These are phyloP conservation scores for Metschnikowia arizonensis DNA, from an alignment of 805 yeast species.

Conservation along the genomic window DNA sequence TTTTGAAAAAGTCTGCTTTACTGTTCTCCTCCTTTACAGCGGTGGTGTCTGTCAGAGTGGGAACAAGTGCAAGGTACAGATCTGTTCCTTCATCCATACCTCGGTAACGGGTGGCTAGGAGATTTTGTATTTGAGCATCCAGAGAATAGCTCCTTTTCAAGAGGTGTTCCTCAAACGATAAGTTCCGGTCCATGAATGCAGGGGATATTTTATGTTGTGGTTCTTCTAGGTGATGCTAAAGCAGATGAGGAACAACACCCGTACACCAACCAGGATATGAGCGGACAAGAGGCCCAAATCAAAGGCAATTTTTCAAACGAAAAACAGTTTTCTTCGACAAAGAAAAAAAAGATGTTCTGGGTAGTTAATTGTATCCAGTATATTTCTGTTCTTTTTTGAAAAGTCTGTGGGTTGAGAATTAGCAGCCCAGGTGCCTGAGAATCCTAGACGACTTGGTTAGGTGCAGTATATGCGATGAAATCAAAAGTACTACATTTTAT, in stretches of 20 bases:
- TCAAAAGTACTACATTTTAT: neutral
- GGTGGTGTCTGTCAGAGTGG: slow-evolving; percentile 8
- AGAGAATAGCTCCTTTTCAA: slow-evolving; percentile 43
- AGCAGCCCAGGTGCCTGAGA: neutral
- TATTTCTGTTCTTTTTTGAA: too few relatives aligned
- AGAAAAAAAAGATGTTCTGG: too few relatives aligned
- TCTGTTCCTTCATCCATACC: slow-evolving; percentile 30
- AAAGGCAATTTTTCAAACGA: too few relatives aligned
- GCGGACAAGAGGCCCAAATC: neutral
- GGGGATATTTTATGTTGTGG: neutral
- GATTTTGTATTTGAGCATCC: slow-evolving; percentile 33
- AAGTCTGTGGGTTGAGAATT: neutral
- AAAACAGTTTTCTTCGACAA: too few relatives aligned
- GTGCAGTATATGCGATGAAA: neutral
- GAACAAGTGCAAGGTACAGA: slow-evolving; percentile 37
- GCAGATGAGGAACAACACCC: neutral
- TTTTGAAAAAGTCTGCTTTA: slow-evolving; percentile 5
- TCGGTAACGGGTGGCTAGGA: slow-evolving; percentile 45
- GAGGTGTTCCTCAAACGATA: slow-evolving; percentile 44
- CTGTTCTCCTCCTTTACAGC: slow-evolving; percentile 4
- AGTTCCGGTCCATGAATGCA: slow-evolving; percentile 36
- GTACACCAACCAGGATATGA: too few relatives aligned
- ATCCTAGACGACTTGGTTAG: neutral
- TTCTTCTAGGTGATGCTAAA: neutral
- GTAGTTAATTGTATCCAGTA: too few relatives aligned